phyloP scores from a whole-genome alignment of 2,329 filamentous ascomycete genomes.

The Diplodia sapinea region DNA sequence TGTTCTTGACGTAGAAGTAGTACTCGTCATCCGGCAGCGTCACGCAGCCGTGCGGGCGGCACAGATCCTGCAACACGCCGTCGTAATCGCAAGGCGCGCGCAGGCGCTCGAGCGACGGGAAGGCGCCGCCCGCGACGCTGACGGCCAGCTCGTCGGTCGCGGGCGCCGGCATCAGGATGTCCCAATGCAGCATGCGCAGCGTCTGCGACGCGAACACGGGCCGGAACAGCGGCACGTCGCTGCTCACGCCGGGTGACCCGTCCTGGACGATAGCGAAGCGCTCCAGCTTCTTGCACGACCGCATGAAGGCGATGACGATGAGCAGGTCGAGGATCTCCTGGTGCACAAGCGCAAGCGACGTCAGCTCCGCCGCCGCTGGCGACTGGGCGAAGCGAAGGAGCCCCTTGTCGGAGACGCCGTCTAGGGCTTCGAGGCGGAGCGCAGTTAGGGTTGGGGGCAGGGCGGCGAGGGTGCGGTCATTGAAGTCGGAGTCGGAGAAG shows the following conservation, averaged over 20 bases:
- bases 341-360: constrained; percentile 58
- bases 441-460: constrained; percentile 57
- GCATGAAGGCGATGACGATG: constrained; percentile 59
- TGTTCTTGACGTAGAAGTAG: not conserved
- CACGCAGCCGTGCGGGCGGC: constrained; percentile 64
- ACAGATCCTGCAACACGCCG: constrained; percentile 71
- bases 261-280: constrained; percentile 61
- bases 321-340: constrained; percentile 59
- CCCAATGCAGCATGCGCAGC: constrained; percentile 64
- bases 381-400: constrained; percentile 59
- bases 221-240: constrained; percentile 52
- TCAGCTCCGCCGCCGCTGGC: constrained; percentile 52
- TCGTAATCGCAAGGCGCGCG: constrained; percentile 72
- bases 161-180: constrained; percentile 61
- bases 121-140: constrained; percentile 66
- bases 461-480: constrained; percentile 60
- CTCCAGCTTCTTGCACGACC: constrained; percentile 53
- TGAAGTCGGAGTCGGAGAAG: constrained; percentile 61
- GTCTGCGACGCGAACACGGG: constrained; percentile 56
- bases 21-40: constrained; percentile 42
- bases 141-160: constrained; percentile 69
- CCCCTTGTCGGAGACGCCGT: constrained; percentile 62
- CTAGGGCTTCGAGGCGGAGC: constrained; percentile 61
- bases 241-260: constrained; percentile 53
- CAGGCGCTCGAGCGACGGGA: constrained; percentile 66